Conservation (phyloP, 2,329 filamentous ascomycete genomes). For the Rutstroemia sp. region DNA sequence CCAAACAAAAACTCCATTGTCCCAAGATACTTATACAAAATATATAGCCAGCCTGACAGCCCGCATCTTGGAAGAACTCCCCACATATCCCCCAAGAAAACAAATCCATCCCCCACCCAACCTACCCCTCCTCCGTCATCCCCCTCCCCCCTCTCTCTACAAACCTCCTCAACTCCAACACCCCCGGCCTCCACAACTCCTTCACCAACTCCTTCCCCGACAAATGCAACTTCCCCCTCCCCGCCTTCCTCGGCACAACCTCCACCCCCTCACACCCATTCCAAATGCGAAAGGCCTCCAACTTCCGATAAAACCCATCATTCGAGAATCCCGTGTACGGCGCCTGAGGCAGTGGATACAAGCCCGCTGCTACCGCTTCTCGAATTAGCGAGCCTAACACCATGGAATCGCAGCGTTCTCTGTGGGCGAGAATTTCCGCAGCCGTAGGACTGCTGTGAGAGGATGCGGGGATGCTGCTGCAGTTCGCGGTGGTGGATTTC, state of each 20-base stretch:
- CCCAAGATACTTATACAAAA: no score
- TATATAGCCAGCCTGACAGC: no score
- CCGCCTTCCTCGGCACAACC: neutral
- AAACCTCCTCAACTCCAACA: no score
- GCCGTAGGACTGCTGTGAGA: neutral
- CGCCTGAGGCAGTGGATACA: neutral
- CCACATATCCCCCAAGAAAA: no score
- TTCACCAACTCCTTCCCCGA: no score
- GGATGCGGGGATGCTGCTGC: neutral
- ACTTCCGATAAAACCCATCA: neutral
- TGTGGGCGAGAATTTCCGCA: neutral
- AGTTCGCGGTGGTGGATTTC: neutral
- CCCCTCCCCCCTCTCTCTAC: no score
- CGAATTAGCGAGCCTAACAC: neutral
- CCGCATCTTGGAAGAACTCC: no score
- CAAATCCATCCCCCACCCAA: no score
- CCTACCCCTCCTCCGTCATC: no score
- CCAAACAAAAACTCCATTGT: no score
- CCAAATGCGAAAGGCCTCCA: neutral
- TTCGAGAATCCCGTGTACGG: neutral
- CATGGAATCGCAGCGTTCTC: constrained; percentile 6
- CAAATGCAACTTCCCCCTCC: neutral
- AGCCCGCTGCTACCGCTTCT: neutral
- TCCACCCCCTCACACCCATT: neutral
- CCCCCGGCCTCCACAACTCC: no score